Base-by-base conservation (phyloP, 2,329 filamentous ascomycete genomes). In the Penicillium sp. region DNA sequence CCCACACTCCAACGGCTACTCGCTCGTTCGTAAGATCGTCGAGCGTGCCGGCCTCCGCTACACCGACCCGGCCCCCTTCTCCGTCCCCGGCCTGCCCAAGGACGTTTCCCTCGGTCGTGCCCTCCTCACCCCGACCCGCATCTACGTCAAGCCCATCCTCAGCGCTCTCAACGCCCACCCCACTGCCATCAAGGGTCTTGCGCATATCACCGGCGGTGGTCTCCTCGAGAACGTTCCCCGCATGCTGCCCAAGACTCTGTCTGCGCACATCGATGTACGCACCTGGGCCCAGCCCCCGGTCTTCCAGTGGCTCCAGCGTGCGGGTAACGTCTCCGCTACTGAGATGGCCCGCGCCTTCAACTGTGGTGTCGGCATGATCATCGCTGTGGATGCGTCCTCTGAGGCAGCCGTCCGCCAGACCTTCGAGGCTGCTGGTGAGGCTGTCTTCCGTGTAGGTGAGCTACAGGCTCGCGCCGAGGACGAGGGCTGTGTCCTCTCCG, bases 311-410 rank as follows among this genome's bases (percentile, higher is more conserved):
- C 79, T 98, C 62, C 89, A 90, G 74, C 72, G 76, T 57, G 76
- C 75, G 9, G 81, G 81, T 40, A 86, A 87, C 53, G 84, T 97
- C 28, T 81, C 79, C 46, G 78, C 84, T 1, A 66, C 75, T 8
- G 93, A 98, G 75, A 95, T 97, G 81, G 89, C 86, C 44, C 80
- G 90, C 50, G 93, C 90, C 1, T 97, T 95, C 80, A 98, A 98
- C 75, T 90, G 87, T 6, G 93, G 93, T 44, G 75, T 98, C 39
- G 93, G 93, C 41, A 97, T 98, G 91, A 88, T 96, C 5, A 77
- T 91, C 27, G 89, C 90, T 4, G 89, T 96, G 2, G 81, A 80
- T 25, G 40, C 54, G 9, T 47, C 59, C 13, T 51, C 54, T 8
- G 59, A 53, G 52, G 58, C 51, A 27, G 58, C 51, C 25, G 44